Evolutionary conservation across 78 protist species (phyloP), one percentile per base, ranked within the genome.

Genomic region (Guillardia theta): DNA sequence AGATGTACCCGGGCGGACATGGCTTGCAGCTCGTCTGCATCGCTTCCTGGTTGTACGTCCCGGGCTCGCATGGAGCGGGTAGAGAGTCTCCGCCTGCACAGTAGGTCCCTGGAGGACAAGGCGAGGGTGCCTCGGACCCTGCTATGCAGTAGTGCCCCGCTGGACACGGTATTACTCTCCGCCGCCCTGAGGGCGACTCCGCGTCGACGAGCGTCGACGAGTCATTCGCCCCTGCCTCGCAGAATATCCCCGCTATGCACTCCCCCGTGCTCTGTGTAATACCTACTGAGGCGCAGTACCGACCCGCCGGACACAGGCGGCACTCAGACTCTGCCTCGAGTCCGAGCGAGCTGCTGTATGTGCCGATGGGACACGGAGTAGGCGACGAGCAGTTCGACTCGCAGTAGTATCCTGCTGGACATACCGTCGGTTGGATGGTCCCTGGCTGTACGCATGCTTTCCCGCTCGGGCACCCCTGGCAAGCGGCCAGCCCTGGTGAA

Each of bases 221-320:
- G 9, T n/a, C 33, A 4, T 19, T 46, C 30, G 62, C 93, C 36
- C 93, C 93, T 8, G 45, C 12, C 4, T 8, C 62, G 93, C 93
- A 95, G 64, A 78, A 78, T 48, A 46, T 36, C 4, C 97, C 97
- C 27, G 64, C 77, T 39, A 83, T 33, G 64, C 97, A 93, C 30
- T 48, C 12, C 12, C 54, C 53, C 43, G 76, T 48, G 3, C 76
- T 83, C 3, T 37, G 30, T 27, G n/a, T 48, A 37, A 58, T 58
- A 4, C 93, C 93, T 4, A 0, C 12, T 41, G 62, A 18, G 36
- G 77, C 70, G 77, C 93, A 88, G 95, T 88, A 94, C 54, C 48
- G 9, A 36, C 96, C 96, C 30, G 95, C 62, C 1, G 96, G 94
- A 54, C 96, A 96, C 41, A 19, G 30, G 18, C 3, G 21, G 18